phyloP scores from a whole-genome alignment of 1,139 yeast species.

The Blastobotrys capitulatus region DNA sequence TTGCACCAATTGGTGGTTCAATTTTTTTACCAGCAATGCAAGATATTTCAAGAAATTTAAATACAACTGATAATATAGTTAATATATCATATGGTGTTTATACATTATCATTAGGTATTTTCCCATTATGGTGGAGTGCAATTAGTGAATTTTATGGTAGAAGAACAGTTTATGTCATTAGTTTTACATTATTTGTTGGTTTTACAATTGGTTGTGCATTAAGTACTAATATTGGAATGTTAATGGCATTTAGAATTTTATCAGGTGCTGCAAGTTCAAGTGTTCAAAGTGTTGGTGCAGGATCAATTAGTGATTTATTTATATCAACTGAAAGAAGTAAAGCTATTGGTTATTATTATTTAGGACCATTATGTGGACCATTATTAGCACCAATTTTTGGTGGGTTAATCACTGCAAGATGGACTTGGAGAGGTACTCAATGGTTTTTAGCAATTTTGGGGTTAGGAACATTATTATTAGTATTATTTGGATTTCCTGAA shows the following conservation, averaged over 20 bases:
- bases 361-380: slow-evolving; percentile 82
- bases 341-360: slow-evolving; percentile 75
- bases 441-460: slow-evolving; percentile 75
- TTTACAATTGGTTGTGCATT: slow-evolving; percentile 72
- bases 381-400: slow-evolving; percentile 76
- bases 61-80: slow-evolving; percentile 56
- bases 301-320: slow-evolving; percentile 73
- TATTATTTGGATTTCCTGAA: slow-evolving; percentile 65
- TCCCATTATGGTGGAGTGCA: slow-evolving; percentile 89
- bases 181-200: slow-evolving; percentile 57
- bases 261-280: slow-evolving; percentile 82
- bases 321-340: slow-evolving; percentile 64
- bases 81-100: slow-evolving; percentile 80
- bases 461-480: slow-evolving; percentile 46
- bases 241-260: slow-evolving; percentile 63
- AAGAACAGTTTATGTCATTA: slow-evolving; percentile 62
- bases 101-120: slow-evolving; percentile 64
- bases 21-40: slow-evolving; percentile 75
- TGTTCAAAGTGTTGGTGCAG: slow-evolving; percentile 88
- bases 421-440: slow-evolving; percentile 90
- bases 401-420: slow-evolving; percentile 62
- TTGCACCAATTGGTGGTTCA: slow-evolving; percentile 92
- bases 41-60: slow-evolving; percentile 48
- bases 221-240: slow-evolving; percentile 53
- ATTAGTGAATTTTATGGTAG: slow-evolving; percentile 68